Base-by-base conservation (phyloP, 305 asterid species). In the Striga hermonthica region DNA sequence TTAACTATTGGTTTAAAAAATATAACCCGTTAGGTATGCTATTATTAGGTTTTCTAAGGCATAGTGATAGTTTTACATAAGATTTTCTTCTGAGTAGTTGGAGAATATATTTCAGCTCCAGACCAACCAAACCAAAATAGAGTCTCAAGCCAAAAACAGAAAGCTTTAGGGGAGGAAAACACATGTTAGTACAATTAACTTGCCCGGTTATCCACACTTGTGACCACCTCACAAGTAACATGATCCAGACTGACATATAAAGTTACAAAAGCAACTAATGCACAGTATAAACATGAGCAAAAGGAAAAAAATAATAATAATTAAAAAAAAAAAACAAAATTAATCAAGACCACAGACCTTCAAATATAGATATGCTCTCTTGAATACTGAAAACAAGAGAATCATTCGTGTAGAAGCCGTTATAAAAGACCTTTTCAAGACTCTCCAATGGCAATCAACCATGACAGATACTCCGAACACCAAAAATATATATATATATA, bases 301-400 rank as follows among this genome's bases (percentile, higher is more conserved):
- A n/a, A n/a, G n/a, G n/a, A n/a, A n/a, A n/a, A n/a, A n/a, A n/a
- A n/a, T n/a, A n/a, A n/a, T n/a, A n/a, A n/a, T n/a, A n/a, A n/a
- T n/a, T n/a, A n/a, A n/a, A n/a, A n/a, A n/a, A n/a, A n/a, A n/a
- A n/a, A n/a, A n/a, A n/a, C n/a, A n/a, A n/a, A n/a, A n/a, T n/a
- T n/a, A n/a, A n/a, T 64, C 43, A 44, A 54, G 52, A 43, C 3
- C 15, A 34, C 28, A 12, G 54, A 15, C 43, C 13, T 9, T 36
- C 12, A 44, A 49, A 40, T 36, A 4, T 56, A n/a, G n/a, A 9
- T 45, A 16, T 4, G 44, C 12, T 9, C 1, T 16, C 7, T 41
- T 49, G 7, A 3, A 50, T 41, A 65, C 14, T 47, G n/a, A 55
- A 22, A 11, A 43, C 48, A 10, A 67, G 56, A n/a, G n/a, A 71